phyloP scores from a whole-genome alignment of 1,284 basidiomycete species.

The Pterulicium gracile region DNA sequence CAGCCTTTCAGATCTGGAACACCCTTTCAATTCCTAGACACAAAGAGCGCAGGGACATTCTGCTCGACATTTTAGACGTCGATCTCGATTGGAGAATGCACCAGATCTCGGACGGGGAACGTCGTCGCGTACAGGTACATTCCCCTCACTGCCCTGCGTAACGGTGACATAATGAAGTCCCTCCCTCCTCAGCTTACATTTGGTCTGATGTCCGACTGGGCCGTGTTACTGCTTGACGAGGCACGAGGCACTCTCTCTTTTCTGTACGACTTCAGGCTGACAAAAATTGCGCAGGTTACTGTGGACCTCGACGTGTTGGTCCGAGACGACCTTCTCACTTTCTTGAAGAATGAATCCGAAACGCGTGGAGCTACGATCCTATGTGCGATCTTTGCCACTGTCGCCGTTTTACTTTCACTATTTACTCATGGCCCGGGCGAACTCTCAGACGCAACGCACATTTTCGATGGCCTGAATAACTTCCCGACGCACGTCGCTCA shows the following conservation, averaged over 20 bases:
- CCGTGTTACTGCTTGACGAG: conserved; percentile 90
- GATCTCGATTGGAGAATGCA: conserved; percentile 94
- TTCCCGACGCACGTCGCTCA: conserved; percentile 91
- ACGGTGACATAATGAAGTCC: too few relatives aligned
- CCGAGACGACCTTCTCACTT: conserved; percentile 80
- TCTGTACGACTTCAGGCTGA: conserved; percentile 5
- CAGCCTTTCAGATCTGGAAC: not conserved
- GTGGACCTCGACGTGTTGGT: conserved; percentile 99
- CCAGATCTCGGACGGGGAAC: conserved; percentile 91
- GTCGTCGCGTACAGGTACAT: conserved; percentile 42
- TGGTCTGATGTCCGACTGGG: conserved; percentile 95
- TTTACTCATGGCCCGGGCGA: conserved; percentile 6
- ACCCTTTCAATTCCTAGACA: conserved; percentile 19
- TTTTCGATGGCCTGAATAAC: conserved; percentile 79
- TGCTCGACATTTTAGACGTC: conserved; percentile 90
- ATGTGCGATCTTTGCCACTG: conserved; percentile 47
- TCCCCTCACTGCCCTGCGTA: not conserved
- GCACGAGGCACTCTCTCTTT: conserved; percentile 24
- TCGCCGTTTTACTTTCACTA: conserved; percentile 5
- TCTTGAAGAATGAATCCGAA: conserved; percentile 80
- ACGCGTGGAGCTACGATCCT: conserved; percentile 81
- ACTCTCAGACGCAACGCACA: conserved; percentile 81
- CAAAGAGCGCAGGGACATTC: conserved; percentile 76
- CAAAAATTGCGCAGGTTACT: conserved; percentile 53
- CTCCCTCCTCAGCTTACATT: conserved; percentile 97